phyloP scores from a whole-genome alignment of 257 asterid species.

The Linaria vulgaris region DNA sequence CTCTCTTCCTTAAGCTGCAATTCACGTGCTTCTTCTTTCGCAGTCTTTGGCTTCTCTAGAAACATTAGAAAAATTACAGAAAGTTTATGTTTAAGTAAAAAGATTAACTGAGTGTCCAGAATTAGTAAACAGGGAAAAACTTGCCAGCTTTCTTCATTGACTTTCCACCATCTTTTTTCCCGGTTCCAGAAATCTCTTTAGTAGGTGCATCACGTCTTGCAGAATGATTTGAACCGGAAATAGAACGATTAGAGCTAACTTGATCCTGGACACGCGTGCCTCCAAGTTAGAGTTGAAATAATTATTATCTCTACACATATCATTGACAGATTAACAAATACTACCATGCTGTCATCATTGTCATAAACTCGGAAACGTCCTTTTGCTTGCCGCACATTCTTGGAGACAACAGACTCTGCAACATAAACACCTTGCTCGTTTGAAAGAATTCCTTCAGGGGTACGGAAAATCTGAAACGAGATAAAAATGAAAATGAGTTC shows the following conservation, averaged over 20 bases:
- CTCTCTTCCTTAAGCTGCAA: conserved; percentile 89
- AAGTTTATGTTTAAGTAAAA: conserved; percentile 1
- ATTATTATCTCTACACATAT: conserved; percentile 14
- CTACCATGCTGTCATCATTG: conserved; percentile 50
- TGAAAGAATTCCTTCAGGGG: conserved; percentile 91
- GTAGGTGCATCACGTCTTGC: conserved; percentile 54
- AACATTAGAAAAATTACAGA: conserved; percentile 18
- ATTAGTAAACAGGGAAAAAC: conserved; percentile 20
- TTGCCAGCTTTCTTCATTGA: conserved; percentile 75
- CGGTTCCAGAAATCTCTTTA: conserved; percentile 51
- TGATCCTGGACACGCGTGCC: conserved; percentile 58
- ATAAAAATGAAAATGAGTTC: conserved; percentile 20
- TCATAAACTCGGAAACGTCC: conserved; percentile 82
- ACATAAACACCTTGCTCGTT: conserved; percentile 91
- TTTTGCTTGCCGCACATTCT: conserved; percentile 83
- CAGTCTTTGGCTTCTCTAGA: conserved; percentile 78
- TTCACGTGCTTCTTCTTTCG: conserved; percentile 99
- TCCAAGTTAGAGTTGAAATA: conserved; percentile 15
- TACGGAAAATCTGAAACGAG: conserved; percentile 65
- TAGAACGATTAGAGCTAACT: conserved; percentile 50
- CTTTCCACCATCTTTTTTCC: conserved; percentile 73
- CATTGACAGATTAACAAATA: conserved; percentile 26
- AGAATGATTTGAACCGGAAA: conserved; percentile 45
- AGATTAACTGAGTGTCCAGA: conserved; percentile 8
- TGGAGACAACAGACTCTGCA: conserved; percentile 74